Base-by-base conservation (phyloP, 257 asterid species). In the Gynochthodes officinalis region DNA sequence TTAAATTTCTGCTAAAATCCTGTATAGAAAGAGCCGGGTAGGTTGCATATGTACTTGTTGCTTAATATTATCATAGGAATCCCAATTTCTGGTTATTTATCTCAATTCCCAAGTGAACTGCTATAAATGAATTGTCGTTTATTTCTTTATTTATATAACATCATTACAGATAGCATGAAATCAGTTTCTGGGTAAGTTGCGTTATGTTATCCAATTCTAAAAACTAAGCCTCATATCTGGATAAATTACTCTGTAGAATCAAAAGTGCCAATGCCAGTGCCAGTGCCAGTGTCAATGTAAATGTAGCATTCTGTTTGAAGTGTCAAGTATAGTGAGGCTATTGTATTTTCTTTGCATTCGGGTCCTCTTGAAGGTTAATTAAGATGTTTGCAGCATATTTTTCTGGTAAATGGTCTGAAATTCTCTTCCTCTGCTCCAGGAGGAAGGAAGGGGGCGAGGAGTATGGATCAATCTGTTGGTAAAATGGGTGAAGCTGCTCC, bases 401-500 rank as follows among this genome's bases (percentile, higher is more conserved):
- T 16, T 46, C 44, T 61, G 13, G 18, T 15, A 18, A 61, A 19
- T 18, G 67, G 67, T 61, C 67, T 61, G 25, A 61, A 61, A 61
- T 32, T 32, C 46, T 61, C 67, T 61, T 33, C 66, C 4, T 50
- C 57, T 50, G 28, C 27, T 32, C 30, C 21, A 64, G 69, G 32
- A 64, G 52, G 69, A 39, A 64, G 18, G 46, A 7, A 37, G 40
- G 49, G 7, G 21, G 16, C 21, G 37, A 63, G 68, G 50, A 64
- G 69, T 4, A 64, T 64, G 69, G 28, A 64, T 39, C 52, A n/a
- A 64, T 23, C 52, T 64, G 33, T n/a, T 39, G 33, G 37, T 39
- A 64, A 63, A 63, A 63, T 19, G 12, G 30, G 23, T 63, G 18
- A 28, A 6, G 68, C 68, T 21, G 7, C 37, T 18, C 66, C 65